Base-by-base conservation (phyloP, 305 asterid species). In the Rubia tinctorum region DNA sequence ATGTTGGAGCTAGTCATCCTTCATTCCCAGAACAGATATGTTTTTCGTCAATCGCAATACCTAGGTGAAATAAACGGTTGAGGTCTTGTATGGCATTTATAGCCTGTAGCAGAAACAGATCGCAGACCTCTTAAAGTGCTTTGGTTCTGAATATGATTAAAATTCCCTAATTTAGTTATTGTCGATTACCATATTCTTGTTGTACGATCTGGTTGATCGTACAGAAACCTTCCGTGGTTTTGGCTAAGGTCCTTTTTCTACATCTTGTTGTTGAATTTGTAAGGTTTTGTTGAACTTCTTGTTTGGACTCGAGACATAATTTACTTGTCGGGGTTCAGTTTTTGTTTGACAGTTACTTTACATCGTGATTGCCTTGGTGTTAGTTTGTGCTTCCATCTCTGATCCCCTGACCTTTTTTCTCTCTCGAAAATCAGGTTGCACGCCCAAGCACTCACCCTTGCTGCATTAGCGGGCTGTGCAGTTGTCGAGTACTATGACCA, bases 381-480 rank as follows among this genome's bases (percentile, higher is more conserved):
- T 9, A 25, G 44, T 13, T 1, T 4, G 5, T 8, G 15, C 27
- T 61, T 34, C 27, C 17, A 2, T 34, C 39, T 34, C 39, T 34
- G 39, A 34, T 13, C 42, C 47, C 20, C 0, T 12, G 27, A 56
- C 37, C 0, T 20, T 39, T 68, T 60, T 45, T 20, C 8, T 0
- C 78, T 78, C 79, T 18, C 18, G 39, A 34, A 67, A 71, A 74
- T 74, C 87, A 93, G 95, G 96, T 83, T 89, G 88, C 96, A 91
- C 22, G 97, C 98, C 2, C 97, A 88, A 80, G 97, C 93, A 11
- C 86, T 93, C 25, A 91, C 97, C 17, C 96, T 93, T 15, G 96
- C 92, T 69, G 97, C 97, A 0, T 77, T 93, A 76, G 83, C 86
- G 0, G 97, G 96, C 61, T 95, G 95, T 7, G 95, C 87, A 5